Conservation (phyloP, 371 early-diverging fungal genomes). For the Mortierella sp. region DNA sequence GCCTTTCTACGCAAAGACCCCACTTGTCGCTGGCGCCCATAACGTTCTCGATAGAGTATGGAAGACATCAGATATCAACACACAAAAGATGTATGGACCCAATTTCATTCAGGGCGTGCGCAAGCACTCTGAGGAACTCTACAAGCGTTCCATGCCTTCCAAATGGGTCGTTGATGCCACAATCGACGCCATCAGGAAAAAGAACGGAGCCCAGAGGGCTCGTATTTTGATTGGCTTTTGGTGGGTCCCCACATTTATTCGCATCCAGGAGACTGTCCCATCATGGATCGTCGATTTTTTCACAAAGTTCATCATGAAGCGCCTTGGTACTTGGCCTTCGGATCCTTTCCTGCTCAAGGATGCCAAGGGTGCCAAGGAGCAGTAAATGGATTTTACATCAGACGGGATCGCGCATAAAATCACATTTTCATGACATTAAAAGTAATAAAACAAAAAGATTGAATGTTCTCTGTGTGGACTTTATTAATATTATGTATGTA, state of each 20-base stretch:
- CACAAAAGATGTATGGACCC: constrained; percentile 56
- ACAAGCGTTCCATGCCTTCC: constrained; percentile 50
- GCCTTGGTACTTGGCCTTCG: constrained; percentile 56
- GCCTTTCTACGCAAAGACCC: constrained; percentile 53
- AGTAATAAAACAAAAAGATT: too few relatives aligned
- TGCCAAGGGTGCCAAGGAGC: constrained; percentile 14
- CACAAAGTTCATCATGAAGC: constrained; percentile 51
- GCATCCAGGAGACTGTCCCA: constrained; percentile 42
- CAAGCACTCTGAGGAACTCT: constrained; percentile 24
- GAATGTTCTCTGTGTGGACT: too few relatives aligned
- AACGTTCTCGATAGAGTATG: constrained; percentile 35
- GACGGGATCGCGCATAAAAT: neutral
- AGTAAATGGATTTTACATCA: neutral
- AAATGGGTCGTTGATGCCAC: constrained; percentile 57
- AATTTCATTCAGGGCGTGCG: constrained; percentile 35
- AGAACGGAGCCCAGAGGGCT: constrained; percentile 41
- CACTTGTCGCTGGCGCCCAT: constrained; percentile 30
- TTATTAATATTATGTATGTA: too few relatives aligned
- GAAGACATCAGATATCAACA: constrained; percentile 34
- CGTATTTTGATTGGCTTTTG: constrained; percentile 55
- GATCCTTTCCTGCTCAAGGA: constrained; percentile 52
- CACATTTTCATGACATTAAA: too few relatives aligned
- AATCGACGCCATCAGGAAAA: constrained; percentile 46
- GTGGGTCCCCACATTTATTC: constrained; percentile 51
- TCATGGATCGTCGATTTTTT: constrained; percentile 58